These are phyloP conservation scores for Colletotrichum scovillei DNA, from an alignment of 2,329 filamentous ascomycete genomes.

Conservation along the genomic window DNA sequence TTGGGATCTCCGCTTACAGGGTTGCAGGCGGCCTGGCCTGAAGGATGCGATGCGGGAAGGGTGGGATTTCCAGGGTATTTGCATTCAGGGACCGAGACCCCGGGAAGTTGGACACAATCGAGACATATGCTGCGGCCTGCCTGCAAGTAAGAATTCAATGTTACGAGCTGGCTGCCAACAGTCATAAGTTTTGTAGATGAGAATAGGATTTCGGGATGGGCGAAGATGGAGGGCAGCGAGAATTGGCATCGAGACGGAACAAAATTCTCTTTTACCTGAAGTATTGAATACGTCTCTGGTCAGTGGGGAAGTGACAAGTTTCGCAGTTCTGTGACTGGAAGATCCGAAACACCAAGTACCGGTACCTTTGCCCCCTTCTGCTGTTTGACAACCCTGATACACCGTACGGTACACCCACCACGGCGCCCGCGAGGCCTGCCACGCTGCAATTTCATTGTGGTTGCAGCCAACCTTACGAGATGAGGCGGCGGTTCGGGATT, in stretches of 20 bases:
- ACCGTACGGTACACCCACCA: background rate
- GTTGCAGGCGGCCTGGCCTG: background rate
- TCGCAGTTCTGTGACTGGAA: background rate
- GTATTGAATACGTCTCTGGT: background rate
- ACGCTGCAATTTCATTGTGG: slow-evolving; percentile 1
- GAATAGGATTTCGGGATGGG: background rate
- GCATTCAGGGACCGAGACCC: background rate
- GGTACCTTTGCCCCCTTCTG: background rate
- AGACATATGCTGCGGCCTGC: background rate
- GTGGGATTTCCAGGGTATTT: background rate
- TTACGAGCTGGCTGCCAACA: background rate
- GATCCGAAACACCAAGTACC: background rate
- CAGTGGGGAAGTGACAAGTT: background rate
- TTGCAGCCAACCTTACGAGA: background rate
- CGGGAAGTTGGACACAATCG: background rate
- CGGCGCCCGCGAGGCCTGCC: background rate
- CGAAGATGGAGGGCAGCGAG: background rate
- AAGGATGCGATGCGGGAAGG: background rate
- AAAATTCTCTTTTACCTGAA: background rate
- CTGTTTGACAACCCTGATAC: background rate
- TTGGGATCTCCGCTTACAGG: background rate
- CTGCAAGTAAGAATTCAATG: background rate
- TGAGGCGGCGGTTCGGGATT: background rate
- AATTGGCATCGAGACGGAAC: background rate
- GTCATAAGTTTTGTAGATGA: background rate